Percentiles rank a stretch among this genome's conserved stretches.
Conservation (phyloP, 2,329 filamentous ascomycete species). For the Penicillium psychrosexuale region DNA sequence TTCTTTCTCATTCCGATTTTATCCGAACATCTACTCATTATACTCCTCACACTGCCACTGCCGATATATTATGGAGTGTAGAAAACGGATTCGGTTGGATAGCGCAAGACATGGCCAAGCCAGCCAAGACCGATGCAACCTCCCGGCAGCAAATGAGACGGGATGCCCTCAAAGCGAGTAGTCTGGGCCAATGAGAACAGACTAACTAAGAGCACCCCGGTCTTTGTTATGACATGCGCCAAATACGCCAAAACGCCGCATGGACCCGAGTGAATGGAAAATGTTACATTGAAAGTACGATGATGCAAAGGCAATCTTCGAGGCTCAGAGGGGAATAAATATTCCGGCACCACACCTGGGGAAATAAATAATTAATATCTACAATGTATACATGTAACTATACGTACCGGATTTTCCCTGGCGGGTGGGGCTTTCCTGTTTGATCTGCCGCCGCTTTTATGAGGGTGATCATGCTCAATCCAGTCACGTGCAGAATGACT, state of each 20-base stretch:
- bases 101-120: neutral
- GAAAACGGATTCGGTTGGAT: neutral
- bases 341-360: neutral
- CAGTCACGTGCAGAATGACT: neutral
- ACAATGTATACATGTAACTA: too few species aligned
- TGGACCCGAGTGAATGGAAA: neutral
- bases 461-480: neutral
- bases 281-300: neutral
- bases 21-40: neutral
- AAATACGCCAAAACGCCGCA: neutral
- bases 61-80: neutral
- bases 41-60: neutral
- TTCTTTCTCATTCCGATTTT: neutral
- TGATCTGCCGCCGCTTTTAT: too few species aligned
- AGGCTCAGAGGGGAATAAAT: neutral
- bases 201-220: neutral
- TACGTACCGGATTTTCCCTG: too few species aligned
- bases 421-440: too few species aligned
- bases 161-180: neutral
- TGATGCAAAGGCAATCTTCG: neutral
- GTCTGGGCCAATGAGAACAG: neutral
- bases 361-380: neutral
- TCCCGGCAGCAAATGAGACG: neutral
- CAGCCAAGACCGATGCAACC: constrained; percentile 1
- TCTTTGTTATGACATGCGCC: constrained; percentile 7